Conservation (phyloP, 2,329 filamentous ascomycete genomes). For the Alternaria hordeiaustralica region DNA sequence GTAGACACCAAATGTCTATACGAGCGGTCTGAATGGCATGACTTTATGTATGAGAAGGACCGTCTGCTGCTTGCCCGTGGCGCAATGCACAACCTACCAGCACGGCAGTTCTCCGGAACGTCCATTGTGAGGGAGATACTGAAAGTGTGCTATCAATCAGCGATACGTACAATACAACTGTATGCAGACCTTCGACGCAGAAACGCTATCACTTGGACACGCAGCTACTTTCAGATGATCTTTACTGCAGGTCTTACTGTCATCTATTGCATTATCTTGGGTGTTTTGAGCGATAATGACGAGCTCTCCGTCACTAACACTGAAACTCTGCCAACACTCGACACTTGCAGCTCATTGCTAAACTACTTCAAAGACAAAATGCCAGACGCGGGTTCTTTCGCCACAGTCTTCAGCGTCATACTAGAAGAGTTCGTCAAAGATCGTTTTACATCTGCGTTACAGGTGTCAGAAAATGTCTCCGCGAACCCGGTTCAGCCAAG, state of each 20-base stretch:
- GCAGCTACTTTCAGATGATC: slow-evolving; percentile 59
- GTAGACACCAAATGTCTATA: slow-evolving; percentile 50
- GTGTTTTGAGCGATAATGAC: slow-evolving; percentile 28
- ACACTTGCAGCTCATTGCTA: slow-evolving; percentile 28
- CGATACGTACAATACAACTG: slow-evolving; percentile 47
- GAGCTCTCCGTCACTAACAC: background rate
- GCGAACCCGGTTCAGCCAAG: background rate
- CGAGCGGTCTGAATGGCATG: slow-evolving; percentile 55
- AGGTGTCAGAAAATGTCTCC: background rate
- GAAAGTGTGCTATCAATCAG: slow-evolving; percentile 43
- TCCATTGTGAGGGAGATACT: slow-evolving; percentile 17
- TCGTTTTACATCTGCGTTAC: background rate
- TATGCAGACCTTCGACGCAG: slow-evolving; percentile 49
- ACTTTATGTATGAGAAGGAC: slow-evolving; percentile 53
- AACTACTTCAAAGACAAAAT: slow-evolving; percentile 33
- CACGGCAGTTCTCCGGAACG: background rate
- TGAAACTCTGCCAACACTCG: slow-evolving; percentile 10
- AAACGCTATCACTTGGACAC: slow-evolving; percentile 51
- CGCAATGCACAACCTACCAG: slow-evolving; percentile 49
- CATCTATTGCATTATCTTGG: slow-evolving; percentile 28
- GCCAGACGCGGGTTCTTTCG: slow-evolving; percentile 34
- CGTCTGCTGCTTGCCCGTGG: slow-evolving; percentile 50
- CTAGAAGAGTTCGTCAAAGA: slow-evolving; percentile 27
- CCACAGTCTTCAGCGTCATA: slow-evolving; percentile 34
- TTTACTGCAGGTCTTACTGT: slow-evolving; percentile 53